A percentile compares a stretch with the other conserved stretches of the same genome.
Evolutionary conservation across 2,329 filamentous ascomycete species (phyloP).

Genomic region (Aspergillus niger): DNA sequence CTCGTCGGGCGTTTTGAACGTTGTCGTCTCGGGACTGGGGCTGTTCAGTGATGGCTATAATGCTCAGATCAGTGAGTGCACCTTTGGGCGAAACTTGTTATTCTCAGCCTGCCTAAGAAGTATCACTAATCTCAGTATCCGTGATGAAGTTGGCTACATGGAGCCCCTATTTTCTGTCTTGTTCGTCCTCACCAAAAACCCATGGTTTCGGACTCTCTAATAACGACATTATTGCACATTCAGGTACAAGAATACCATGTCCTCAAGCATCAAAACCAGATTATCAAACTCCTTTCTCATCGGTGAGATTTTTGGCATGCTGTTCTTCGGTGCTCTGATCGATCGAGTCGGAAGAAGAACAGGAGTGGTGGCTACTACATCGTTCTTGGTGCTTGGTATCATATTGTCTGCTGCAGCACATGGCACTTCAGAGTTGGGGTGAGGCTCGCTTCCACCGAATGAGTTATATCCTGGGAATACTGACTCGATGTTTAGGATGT

Average conservation of each 20-base stretch:
- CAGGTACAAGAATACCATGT: conserved; percentile 36
- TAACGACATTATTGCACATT: conserved; percentile 5
- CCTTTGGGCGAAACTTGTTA: neutral
- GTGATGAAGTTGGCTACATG: conserved; percentile 35
- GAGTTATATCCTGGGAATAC: neutral
- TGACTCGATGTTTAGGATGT: conserved; percentile 33
- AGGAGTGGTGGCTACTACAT: conserved; percentile 51
- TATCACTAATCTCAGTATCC: neutral
- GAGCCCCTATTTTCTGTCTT: conserved; percentile 37
- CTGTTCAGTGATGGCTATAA: conserved; percentile 45
- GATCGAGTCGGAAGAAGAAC: conserved; percentile 55
- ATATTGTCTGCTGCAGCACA: conserved; percentile 50
- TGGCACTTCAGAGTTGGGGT: conserved; percentile 42
- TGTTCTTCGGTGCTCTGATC: conserved; percentile 55
- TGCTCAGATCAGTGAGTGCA: conserved; percentile 35
- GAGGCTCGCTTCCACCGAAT: neutral
- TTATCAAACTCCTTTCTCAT: conserved; percentile 60
- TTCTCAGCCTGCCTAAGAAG: too few species aligned
- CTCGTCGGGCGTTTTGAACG: conserved; percentile 34
- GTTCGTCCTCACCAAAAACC: conserved; percentile 13
- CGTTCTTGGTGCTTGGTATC: conserved; percentile 52
- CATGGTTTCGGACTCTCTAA: neutral
- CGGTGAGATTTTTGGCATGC: conserved; percentile 60
- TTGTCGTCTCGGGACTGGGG: conserved; percentile 40
- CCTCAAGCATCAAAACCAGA: conserved; percentile 49